phyloP scores from a whole-genome alignment of 2,329 filamentous ascomycete genomes.

The Hypoxylon sp. region DNA sequence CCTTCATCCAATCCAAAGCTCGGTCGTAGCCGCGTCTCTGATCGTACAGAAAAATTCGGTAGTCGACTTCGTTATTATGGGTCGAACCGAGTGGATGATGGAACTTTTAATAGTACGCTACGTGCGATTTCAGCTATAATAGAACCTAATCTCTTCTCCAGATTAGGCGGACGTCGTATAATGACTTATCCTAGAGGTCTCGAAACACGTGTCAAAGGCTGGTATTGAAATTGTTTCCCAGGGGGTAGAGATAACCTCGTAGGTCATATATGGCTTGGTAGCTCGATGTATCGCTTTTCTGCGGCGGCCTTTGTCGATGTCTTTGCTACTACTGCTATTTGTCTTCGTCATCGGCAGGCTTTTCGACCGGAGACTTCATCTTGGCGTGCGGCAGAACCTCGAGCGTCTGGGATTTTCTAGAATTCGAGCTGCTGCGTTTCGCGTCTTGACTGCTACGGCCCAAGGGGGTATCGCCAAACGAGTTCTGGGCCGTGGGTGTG shows the following conservation, averaged over 20 bases:
- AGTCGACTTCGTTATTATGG: not conserved
- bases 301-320: conserved; percentile 2
- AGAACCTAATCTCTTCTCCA: not conserved
- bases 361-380: conserved; percentile 41
- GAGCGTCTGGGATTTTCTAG: conserved; percentile 48
- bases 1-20: conserved; percentile 8
- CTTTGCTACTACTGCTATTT: conserved; percentile 25
- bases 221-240: not conserved
- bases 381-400: conserved; percentile 52
- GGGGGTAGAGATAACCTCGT: not conserved
- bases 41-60: not conserved
- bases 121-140: not conserved
- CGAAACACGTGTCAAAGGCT: not conserved
- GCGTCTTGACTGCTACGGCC: conserved; percentile 59
- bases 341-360: conserved; percentile 33
- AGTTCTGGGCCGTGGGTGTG: conserved; percentile 65
- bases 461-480: conserved; percentile 55
- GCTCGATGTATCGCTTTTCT: not conserved
- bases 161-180: not conserved
- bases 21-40: not conserved
- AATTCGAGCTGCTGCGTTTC: conserved; percentile 50
- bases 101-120: not conserved
- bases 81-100: not conserved
- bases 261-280: not conserved
- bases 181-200: not conserved